Evolutionary conservation across 768 basidiomycete genomes (phyloP), one percentile per base, ranked within the genome.

Genomic region (Collybiopsis confluens): DNA sequence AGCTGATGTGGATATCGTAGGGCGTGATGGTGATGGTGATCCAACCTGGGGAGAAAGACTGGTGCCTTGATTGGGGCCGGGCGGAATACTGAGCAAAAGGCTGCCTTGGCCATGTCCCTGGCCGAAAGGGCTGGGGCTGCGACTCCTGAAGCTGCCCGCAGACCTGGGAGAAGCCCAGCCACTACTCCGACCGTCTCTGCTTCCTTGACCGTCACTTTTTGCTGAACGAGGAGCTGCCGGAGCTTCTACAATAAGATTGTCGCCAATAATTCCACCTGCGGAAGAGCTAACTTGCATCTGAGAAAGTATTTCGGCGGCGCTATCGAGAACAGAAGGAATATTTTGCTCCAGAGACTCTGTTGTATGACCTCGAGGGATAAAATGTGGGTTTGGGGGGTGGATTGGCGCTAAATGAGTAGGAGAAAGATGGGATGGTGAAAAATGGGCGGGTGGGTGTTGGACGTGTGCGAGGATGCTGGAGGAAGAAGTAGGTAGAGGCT

Each of bases 321-420:
- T 83, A 60, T 92, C 90, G 43, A 95, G 76, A 1, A 93, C 92
- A 5, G 89, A 88, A 4, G 92, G 92, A 2, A 91, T 88, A n/a
- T 79, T 74, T 49, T 85, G 82, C 45, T 93, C 90, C 42, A 92
- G 75, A 4, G 84, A 79, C 54, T 89, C 89, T 0, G 86, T 86
- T 30, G 75, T 74, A 65, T 87, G 87, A 18, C 84, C 81, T 37
- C 89, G 78, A 0, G 89, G 80, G 47, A 83, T 86, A 26, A 85
- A 80, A 64, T 90, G 90, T 0, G 90, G 88, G 62, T 90, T 85
- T 24, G 61, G 64, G 1, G 68, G 74, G 52, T n/a, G n/a, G n/a
- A n/a, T n/a, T n/a, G n/a, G n/a, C n/a, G n/a, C 10, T 44, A 21
- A 11, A 33, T 33, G 30, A 33, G 30, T 6, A 5, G 41, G 16